phyloP scores from a whole-genome alignment of 371 early-diverging fungal genomes.

The Gilbertella persicaria region DNA sequence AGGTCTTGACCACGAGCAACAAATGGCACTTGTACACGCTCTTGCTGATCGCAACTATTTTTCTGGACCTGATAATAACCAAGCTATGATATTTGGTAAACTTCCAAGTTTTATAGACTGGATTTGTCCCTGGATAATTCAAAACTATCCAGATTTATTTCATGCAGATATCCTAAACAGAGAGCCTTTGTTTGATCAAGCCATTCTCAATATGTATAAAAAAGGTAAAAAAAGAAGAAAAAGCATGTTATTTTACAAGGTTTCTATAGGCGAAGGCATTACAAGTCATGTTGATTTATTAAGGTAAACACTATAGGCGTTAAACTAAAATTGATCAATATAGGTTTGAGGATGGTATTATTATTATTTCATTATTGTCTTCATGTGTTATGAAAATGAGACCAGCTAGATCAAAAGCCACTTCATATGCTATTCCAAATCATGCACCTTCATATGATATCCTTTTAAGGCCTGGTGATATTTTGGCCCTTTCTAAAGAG shows the following conservation, averaged over 20 bases:
- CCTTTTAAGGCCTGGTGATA: conserved; percentile 42
- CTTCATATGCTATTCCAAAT: background rate
- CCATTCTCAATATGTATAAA: conserved; percentile 44
- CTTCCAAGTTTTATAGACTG: conserved; percentile 26
- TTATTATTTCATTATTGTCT: conserved; percentile 43
- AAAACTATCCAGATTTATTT: conserved; percentile 22
- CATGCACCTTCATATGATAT: conserved; percentile 6
- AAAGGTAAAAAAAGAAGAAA: conserved; percentile 29
- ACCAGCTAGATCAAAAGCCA: conserved; percentile 14
- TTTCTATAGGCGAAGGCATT: conserved; percentile 40
- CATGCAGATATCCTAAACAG: conserved; percentile 20
- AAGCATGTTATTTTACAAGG: background rate
- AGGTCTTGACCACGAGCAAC: conserved; percentile 36
- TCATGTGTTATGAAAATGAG: conserved; percentile 50
- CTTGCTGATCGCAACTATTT: conserved; percentile 31
- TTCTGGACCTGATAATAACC: conserved; percentile 23
- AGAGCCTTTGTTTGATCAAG: conserved; percentile 48
- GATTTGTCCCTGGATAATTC: conserved; percentile 16
- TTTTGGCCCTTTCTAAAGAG: conserved; percentile 34
- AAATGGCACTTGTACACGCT: conserved; percentile 32
- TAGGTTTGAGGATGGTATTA: conserved; percentile 51
- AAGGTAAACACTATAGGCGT: conserved; percentile 19
- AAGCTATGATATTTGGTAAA: conserved; percentile 48
- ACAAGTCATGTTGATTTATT: conserved; percentile 46
- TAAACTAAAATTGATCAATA: too few relatives aligned